Base-by-base conservation (phyloP, 1,284 basidiomycete genomes). In the Apiotrichum gamsii region DNA sequence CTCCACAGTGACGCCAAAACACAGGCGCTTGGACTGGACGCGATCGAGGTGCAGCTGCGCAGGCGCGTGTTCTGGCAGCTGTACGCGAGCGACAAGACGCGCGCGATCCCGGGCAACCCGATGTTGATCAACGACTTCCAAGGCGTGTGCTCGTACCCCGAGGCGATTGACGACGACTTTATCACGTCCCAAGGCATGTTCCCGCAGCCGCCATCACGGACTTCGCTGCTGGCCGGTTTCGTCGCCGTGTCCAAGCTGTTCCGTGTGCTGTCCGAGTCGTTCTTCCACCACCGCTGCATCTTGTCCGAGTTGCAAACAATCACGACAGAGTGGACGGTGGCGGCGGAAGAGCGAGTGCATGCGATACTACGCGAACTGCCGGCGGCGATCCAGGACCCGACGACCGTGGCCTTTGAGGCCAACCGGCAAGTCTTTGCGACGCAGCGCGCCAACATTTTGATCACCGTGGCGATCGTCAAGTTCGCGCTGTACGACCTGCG, bases 61-160 rank as follows among this genome's bases (percentile, higher is more conserved):
- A 57, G 67, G 31, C 47, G 70, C 23, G 67, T 69, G 16, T 72
- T 71, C 40, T 71, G 67, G 66, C 69, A 71, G 49, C 54, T 69
- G 23, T 71, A 69, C 51, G 65, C 62, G 2, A 65, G 56, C 29
- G 69, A 71, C 56, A 71, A 71, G 67, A 70, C 71, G 15, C 59
- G 68, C 9, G 66, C 69, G 2, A 69, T 68, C 18, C 61, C 64
- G 1, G 71, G 69, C 23, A 59, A 64, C 32, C 71, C 70, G 0
- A 69, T 71, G 64, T 59, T 71, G 14, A 61, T 73, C 53, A 70
- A 69, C 60, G 69, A 72, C 47, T 71, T 69, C 39, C 69, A 73
- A 60, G 67, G 69, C 28, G 58, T 67, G 1, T 65, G 62, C 37
- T 64, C 63, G 2, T 59, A 65, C 23, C 71, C 71, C 14, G 64